A percentile compares a stretch with the other conserved stretches of the same genome.
Evolutionary conservation across 306 rosid genomes (phyloP).

Genomic region (Lathyrus sativus): DNA sequence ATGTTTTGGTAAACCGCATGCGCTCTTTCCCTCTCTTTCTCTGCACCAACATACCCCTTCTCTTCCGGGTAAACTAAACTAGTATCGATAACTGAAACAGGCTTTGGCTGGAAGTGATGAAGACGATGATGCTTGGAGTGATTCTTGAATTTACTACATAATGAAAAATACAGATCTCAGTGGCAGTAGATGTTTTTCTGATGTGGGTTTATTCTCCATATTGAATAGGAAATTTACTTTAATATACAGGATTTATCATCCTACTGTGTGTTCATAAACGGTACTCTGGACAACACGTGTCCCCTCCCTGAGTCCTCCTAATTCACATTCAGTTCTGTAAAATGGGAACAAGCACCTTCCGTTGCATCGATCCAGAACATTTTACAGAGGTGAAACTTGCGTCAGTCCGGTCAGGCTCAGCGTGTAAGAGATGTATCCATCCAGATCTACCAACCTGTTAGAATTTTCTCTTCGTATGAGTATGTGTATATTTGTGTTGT

Average conservation of each 20-base stretch:
- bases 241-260: constrained; percentile 41
- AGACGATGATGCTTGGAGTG: constrained; percentile 88
- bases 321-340: constrained; percentile 32
- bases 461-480: constrained; percentile 30
- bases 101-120: constrained; percentile 92
- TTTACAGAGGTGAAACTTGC: constrained; percentile 32
- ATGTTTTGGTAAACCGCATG: background rate
- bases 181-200: constrained; percentile 26
- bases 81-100: constrained; percentile 46
- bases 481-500: constrained; percentile 57
- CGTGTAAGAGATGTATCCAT: constrained; percentile 46
- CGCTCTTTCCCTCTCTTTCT: background rate
- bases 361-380: background rate
- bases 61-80: constrained; percentile 31
- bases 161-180: constrained; percentile 5
- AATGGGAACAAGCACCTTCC: constrained; percentile 30
- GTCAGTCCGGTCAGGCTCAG: constrained; percentile 42
- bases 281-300: constrained; percentile 29
- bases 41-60: background rate
- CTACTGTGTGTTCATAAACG: constrained; percentile 46
- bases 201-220: constrained; percentile 21
- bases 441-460: constrained; percentile 31
- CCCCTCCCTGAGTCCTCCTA: constrained; percentile 10
- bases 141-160: constrained; percentile 48
- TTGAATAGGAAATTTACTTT: constrained; percentile 28